Evolutionary conservation across 805 yeast genomes (phyloP), one percentile per base, ranked within the genome.

Genomic region (Metschnikowia sp.): DNA sequence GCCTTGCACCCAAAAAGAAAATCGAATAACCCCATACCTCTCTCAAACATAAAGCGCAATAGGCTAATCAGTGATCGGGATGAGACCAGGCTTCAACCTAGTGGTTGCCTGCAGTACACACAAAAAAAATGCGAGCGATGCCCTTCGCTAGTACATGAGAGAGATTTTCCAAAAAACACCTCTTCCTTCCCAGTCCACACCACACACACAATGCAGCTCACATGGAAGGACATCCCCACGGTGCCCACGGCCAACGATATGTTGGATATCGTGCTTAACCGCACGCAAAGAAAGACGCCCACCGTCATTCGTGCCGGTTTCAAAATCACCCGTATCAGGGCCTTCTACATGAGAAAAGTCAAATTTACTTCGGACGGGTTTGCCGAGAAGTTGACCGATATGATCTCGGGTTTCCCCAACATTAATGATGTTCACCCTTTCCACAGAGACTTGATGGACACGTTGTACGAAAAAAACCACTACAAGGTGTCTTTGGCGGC

Each of bases 251-350:
- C 96, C 61, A 89, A 86, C 68, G 98, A 94, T 72, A 77, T 91
- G 78, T 77, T 94, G 82, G 99, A 94, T 72, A 88, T 94, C 55
- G 96, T 94, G 53, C 86, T 94, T 56, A 94, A 94, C 78, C 81
- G 97, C 65, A 94, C 99, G 1, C 99, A 94, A 75, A 84, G 99
- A 74, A 94, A 94, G 74, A 94, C 99, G 6, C 99, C 99, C 49
- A 94, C 99, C n/a, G 97, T 94, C 47, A 87, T 94, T 58, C 84
- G 99, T 68, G 87, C 96, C 15, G 98, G 98, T 49, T 94, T 91
- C 77, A 86, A 88, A 65, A 92, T 94, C 67, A 86, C 94, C 61
- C 89, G 99, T 78, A 94, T 94, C 62, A 79, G 99, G 59, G 88
- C 97, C 10, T 94, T 94, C 64, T 94, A 94, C 72, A 92, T 94